Evolutionary conservation across 2,329 filamentous ascomycete genomes (phyloP), one percentile per base, ranked within the genome.

Genomic region (Tolypocladium capitatum): DNA sequence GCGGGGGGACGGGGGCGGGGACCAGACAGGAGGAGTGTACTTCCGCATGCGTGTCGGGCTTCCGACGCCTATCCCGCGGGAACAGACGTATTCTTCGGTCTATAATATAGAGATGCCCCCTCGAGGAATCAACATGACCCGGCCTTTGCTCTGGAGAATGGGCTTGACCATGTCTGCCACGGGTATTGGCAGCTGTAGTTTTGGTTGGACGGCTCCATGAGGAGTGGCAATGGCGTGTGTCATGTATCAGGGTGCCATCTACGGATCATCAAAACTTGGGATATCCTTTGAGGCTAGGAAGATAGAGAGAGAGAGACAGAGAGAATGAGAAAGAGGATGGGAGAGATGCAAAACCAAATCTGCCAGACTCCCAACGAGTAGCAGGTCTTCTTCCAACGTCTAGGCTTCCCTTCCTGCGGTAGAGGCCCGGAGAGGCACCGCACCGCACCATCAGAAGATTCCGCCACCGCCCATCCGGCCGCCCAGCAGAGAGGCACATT

Each of bases 271-370:
- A 43, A 51, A 52, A 47, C 48, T 27, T 35, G 32, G 49, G 51
- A 53, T 53, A 53, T 53, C 51, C 46, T 49, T 49, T 49, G 49
- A 43, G 46, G 44, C 43, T 48, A 45, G 46, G 36, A 50, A 57
- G 54, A 53, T 55, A 58, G 54, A 52, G 47, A 46, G 28, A 46
- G 48, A 50, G 48, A 52, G 50, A 48, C 3, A 24, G 3, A 24
- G 24, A 24, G 46, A 46, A 11, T 49, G 41, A 53, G 43, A 52
- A 52, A 53, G 52, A 55, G 52, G 46, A 54, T 46, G 20, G 33
- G 40, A 43, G 57, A 50, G 51, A 52, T 48, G 51, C 51, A 60
- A 58, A 58, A 59, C 59, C 58, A 53, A 61, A 42, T 42, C 54
- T 58, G 54, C 54, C 52, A 54, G 45, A 51, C 54, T 52, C 55